Conservation (phyloP, 2,329 filamentous ascomycete genomes). For the Neofusicoccum ribis region DNA sequence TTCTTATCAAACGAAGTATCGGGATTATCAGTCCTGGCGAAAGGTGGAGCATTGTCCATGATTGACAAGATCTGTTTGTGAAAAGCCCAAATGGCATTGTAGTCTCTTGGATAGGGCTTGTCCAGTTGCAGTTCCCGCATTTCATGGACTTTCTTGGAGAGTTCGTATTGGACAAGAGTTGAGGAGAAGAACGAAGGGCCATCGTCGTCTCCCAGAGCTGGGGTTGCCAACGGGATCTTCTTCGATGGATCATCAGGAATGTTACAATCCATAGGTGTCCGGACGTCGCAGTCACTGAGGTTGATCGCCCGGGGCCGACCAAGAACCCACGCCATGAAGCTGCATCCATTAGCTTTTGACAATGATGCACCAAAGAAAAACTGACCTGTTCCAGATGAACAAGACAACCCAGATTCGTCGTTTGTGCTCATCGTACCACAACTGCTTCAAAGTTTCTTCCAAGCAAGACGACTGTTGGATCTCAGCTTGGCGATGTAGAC, state of each 20-base stretch:
- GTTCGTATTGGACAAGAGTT: not conserved
- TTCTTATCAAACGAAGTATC: not conserved
- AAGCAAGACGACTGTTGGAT: not conserved
- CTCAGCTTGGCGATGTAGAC: conserved; percentile 4
- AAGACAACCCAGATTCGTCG: conserved; percentile 1
- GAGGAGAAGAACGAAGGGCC: not conserved
- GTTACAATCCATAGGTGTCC: conserved; percentile 6
- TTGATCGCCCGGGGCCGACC: conserved; percentile 1
- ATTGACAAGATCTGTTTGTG: not conserved
- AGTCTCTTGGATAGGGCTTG: conserved; percentile 4
- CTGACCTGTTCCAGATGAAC: conserved; percentile 10
- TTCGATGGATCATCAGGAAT: not conserved
- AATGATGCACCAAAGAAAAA: no score
- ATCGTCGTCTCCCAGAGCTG: not conserved
- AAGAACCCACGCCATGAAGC: not conserved
- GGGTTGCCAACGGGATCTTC: not conserved
- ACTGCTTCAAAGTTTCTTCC: not conserved
- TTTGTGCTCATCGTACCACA: conserved; percentile 4
- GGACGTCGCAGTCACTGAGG: conserved; percentile 1
- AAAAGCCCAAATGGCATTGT: not conserved
- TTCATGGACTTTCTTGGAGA: not conserved
- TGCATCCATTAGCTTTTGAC: not conserved
- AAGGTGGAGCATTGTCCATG: not conserved
- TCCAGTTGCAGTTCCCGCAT: not conserved
- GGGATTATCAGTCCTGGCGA: not conserved